Evolutionary conservation across 176 grass and related monocot species (phyloP).

Genomic region (Pontederia crassipes): DNA sequence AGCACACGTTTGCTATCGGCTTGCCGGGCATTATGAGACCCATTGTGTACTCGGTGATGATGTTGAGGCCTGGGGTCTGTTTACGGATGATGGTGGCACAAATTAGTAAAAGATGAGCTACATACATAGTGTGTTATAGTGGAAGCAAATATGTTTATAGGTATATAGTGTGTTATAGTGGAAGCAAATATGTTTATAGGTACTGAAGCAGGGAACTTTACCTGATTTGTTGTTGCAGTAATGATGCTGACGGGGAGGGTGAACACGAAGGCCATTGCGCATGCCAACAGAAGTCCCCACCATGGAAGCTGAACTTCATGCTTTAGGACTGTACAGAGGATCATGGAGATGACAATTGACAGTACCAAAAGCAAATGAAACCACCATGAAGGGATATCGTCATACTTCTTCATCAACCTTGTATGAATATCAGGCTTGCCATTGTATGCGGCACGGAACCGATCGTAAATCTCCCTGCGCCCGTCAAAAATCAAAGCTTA

Average conservation of each 20-base stretch:
- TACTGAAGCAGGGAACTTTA: conserved; percentile 8
- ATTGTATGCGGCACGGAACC: conserved; percentile 38
- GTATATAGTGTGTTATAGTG: no score
- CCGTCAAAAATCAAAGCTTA: neutral
- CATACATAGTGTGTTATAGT: neutral
- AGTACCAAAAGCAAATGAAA: conserved; percentile 47
- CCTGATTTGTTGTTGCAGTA: conserved; percentile 78
- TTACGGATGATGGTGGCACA: neutral
- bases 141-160: no score
- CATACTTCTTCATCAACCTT: conserved; percentile 54
- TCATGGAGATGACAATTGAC: conserved; percentile 30
- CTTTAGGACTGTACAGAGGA: conserved; percentile 65
- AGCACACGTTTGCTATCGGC: conserved; percentile 80
- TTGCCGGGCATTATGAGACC: conserved; percentile 68
- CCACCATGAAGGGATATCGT: conserved; percentile 75
- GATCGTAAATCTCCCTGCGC: conserved; percentile 58
- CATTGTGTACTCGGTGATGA: conserved; percentile 79
- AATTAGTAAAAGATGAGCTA: neutral
- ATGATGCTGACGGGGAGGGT: conserved; percentile 85
- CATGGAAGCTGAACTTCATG: conserved; percentile 60
- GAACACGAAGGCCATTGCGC: conserved; percentile 67
- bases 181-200: no score
- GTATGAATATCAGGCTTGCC: conserved; percentile 64
- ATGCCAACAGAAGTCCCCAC: conserved; percentile 76
- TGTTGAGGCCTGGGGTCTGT: conserved; percentile 83